Evolutionary conservation across 2,329 filamentous ascomycete species (phyloP).

Genomic region (Colletotrichum echinochloae): DNA sequence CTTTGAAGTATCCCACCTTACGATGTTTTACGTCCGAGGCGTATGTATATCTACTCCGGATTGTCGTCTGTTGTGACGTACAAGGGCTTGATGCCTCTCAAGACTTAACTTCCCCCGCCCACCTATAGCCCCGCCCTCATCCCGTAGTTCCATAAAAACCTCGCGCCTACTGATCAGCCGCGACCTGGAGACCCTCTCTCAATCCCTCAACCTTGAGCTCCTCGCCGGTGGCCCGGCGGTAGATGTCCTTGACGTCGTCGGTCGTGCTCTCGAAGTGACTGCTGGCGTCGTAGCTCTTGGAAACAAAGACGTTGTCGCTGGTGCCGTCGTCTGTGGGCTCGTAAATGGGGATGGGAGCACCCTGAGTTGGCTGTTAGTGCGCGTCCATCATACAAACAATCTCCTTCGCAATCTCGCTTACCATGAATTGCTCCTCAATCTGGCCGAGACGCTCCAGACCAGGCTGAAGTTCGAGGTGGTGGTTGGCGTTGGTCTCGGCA

Average conservation of each 20-base stretch:
- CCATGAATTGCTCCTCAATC: conserved; percentile 98
- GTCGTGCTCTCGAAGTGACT: conserved; percentile 94
- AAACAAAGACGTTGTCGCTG: conserved; percentile 95
- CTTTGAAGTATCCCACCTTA: conserved; percentile 31
- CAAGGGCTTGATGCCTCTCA: conserved; percentile 34
- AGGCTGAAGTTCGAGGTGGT: conserved; percentile 93
- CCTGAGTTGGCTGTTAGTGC: conserved; percentile 52
- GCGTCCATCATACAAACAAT: neutral
- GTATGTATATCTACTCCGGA: conserved; percentile 34
- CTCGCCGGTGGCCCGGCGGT: conserved; percentile 83
- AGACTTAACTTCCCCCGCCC: conserved; percentile 21
- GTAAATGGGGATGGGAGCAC: conserved; percentile 91
- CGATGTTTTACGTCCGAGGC: conserved; percentile 34
- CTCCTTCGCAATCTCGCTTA: conserved; percentile 49
- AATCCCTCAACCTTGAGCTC: conserved; percentile 90
- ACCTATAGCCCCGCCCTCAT: neutral
- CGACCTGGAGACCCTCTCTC: conserved; percentile 81
- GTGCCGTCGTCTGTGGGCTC: conserved; percentile 86
- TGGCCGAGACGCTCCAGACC: conserved; percentile 92
- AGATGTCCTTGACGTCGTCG: conserved; percentile 96
- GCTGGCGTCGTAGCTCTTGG: conserved; percentile 97
- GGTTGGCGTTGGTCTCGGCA: conserved; percentile 90
- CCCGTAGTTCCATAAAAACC: neutral
- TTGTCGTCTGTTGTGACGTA: conserved; percentile 30
- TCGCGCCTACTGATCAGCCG: conserved; percentile 68